Base-by-base conservation (phyloP, 805 yeast genomes). In the Teunomyces aglyptinius region DNA sequence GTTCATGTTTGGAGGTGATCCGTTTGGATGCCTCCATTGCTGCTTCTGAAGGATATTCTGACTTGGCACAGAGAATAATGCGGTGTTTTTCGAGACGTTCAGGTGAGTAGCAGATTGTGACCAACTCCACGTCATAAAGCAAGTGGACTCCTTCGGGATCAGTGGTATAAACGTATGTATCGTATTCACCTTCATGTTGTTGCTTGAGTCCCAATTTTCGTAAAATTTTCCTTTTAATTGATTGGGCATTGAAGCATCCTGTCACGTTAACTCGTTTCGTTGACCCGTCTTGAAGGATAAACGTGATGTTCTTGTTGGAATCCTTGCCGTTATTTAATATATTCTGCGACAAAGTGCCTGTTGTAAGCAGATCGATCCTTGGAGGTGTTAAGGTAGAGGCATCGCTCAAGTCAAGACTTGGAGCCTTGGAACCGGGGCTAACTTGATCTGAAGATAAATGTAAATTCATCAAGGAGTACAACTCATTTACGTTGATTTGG, bases 231-330 rank as follows among this genome's bases (percentile, higher is more conserved):
- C 81, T 73, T 61, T 86, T 88, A 42, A 90, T 86, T 5, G 89
- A 79, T 47, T 81, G 85, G 1, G 96, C 90, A 59, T 84, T 85
- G 65, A 82, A 86, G 59, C 96, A 88, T 0, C 90, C 94, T 13
- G 81, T 77, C 1, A 89, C 84, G 55, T 85, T 84, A 35, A 89
- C 81, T 45, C 77, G 74, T 53, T 82, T 83, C 2, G 82, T 74
- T 6, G 83, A 72, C 1, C 96, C 96, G 64, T 85, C 88, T 45
- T 83, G 85, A 31, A 85, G 68, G 26, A 89, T 86, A 52, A 90
- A 84, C 1, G 86, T 84, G 16, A 85, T 83, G 35, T 54, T 62
- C 47, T 67, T 67, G 48, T 55, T 64, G 16, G 61, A 48, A 33
- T 61, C 65, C 44, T 59, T 61, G 26, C 36, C 28, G 24, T 15